Base-by-base conservation (phyloP, 1,284 basidiomycete genomes). In the Gomphus bonarii region DNA sequence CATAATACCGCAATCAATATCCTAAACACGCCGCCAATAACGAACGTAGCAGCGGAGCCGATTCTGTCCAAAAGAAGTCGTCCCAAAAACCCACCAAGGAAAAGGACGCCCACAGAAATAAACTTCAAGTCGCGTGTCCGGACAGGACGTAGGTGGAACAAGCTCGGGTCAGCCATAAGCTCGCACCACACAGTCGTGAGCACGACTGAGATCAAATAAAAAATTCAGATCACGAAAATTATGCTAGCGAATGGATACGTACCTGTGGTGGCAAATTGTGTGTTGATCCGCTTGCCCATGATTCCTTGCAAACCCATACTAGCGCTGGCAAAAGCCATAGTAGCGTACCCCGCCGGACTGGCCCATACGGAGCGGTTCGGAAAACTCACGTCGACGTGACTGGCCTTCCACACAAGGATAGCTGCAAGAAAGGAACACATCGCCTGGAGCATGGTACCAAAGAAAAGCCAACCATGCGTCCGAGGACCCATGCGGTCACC, bases 171-270 rank as follows among this genome's bases (percentile, higher is more conserved):
- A 52, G 83, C 82, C 74, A 88, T 77, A 55, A 93, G 79, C 68
- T 93, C 88, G 58, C 90, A 88, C 89, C 89, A 93, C 20, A 89
- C 82, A 8, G 88, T 90, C 6, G 87, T 91, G 20, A 89, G 73
- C 50, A 83, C 81, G 57, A 84, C 82, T 80, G 25, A 31, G 4
- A 40, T n/a, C 9, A 20, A 40, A 22, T 1, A 20, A 18, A 18
- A n/a, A 47, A 47, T 47, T 12, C 16, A 47, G 22, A 30, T 16
- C 20, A 56, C 40, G 8, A 7, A 7, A 14, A 31, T 48, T 48
- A 12, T 46, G 8, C 9, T 12, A n/a, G 16, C n/a, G 11, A 30
- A 10, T 5, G 0, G 28, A 46, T 14, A 73, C 82, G 63, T 58
- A 86, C 85, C 80, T 18, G 85, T 86, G 16, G 87, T 91, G 46